A percentile compares a stretch with the other conserved stretches of the same genome.
Conservation (phyloP, 345 rosid species). For the Linum trigynum region DNA sequence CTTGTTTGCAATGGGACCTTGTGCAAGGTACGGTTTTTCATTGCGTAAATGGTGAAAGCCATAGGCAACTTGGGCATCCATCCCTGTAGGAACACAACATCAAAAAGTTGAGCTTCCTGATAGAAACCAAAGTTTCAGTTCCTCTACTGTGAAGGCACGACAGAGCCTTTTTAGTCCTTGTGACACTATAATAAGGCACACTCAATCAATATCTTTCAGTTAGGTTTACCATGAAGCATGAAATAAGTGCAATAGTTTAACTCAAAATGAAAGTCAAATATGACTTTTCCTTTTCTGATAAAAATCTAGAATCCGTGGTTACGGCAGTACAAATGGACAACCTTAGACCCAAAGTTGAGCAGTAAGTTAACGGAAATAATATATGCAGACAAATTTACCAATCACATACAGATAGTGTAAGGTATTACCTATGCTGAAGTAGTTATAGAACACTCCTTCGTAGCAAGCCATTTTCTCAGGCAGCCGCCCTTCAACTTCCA, state of each 20-base stretch:
- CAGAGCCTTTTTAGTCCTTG: too few relatives aligned
- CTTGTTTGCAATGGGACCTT: conserved; percentile 92
- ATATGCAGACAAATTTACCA: background rate
- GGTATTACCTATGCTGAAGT: conserved; percentile 77
- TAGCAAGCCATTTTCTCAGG: conserved; percentile 48
- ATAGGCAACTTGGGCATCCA: conserved; percentile 98
- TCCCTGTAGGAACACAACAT: conserved; percentile 43
- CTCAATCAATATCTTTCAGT: too few relatives aligned
- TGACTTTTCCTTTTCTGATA: too few relatives aligned
- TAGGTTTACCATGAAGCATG: too few relatives aligned
- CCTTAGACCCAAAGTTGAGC: too few relatives aligned
- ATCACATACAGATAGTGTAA: conserved; percentile 2
- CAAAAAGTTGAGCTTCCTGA: background rate
- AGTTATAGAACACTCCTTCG: conserved; percentile 89
- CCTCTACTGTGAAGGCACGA: background rate
- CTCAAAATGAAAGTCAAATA: too few relatives aligned
- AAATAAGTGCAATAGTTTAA: too few relatives aligned
- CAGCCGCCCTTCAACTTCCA: conserved; percentile 49
- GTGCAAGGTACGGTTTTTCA: conserved; percentile 89
- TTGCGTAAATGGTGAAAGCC: conserved; percentile 94
- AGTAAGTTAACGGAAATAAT: too few relatives aligned
- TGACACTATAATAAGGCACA: too few relatives aligned
- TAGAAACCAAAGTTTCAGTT: conserved; percentile 8
- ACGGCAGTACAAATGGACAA: too few relatives aligned
- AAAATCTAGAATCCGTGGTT: too few relatives aligned